Evolutionary conservation across 176 grass and related monocot species (phyloP).

Genomic region (Cenchrus americanus): DNA sequence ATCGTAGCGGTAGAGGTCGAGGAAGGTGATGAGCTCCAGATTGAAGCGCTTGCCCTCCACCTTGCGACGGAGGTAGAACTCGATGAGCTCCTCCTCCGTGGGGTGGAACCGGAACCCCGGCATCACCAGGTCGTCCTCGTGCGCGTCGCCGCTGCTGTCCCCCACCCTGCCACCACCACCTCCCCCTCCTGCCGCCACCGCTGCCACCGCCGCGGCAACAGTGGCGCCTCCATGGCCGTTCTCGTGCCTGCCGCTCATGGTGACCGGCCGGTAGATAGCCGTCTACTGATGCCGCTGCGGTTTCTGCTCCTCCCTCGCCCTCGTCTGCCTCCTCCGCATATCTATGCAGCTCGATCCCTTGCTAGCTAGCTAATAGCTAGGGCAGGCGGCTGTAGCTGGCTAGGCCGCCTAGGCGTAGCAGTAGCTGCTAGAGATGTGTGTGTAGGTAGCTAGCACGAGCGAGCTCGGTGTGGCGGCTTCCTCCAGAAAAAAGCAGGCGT

Average conservation of each 20-base stretch:
- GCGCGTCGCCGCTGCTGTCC: conserved; percentile 49
- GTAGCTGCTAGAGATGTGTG: neutral
- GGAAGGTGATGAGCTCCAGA: conserved; percentile 90
- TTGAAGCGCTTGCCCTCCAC: conserved; percentile 98
- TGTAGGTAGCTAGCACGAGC: conserved; percentile 29
- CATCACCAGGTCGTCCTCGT: conserved; percentile 87
- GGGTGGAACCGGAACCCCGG: conserved; percentile 98
- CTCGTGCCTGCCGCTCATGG: conserved; percentile 46
- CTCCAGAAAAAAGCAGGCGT: conserved; percentile 20
- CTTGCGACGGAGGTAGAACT: conserved; percentile 95
- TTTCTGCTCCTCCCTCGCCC: neutral
- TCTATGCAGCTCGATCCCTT: neutral
- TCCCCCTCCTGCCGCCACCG: neutral
- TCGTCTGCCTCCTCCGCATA: conserved; percentile 35
- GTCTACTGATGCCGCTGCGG: neutral
- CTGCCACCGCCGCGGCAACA: neutral
- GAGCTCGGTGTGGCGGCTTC: conserved; percentile 44
- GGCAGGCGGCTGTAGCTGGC: conserved; percentile 21
- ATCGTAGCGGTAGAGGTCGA: conserved; percentile 97
- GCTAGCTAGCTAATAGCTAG: conserved; percentile 1
- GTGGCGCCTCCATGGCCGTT: conserved; percentile 27
- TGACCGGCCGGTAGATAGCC: neutral
- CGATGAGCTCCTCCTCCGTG: conserved; percentile 99
- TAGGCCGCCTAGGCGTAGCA: neutral
- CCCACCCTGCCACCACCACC: conserved; percentile 37